These are phyloP conservation scores for Colletotrichum noveboracense DNA, from an alignment of 2,329 filamentous ascomycete genomes.

Conservation along the genomic window DNA sequence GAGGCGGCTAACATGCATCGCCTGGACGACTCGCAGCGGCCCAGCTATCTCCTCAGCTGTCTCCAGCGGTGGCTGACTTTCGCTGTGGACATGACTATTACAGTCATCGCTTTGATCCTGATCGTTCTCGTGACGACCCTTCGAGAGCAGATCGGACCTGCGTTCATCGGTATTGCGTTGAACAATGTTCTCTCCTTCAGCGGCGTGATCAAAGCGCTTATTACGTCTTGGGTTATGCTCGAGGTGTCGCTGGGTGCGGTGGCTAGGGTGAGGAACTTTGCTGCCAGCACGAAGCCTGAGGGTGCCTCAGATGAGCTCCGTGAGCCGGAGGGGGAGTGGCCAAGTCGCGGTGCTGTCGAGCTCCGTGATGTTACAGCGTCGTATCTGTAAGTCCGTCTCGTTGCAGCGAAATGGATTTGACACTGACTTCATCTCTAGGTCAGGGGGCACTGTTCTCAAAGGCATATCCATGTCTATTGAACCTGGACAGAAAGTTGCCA, in stretches of 20 bases:
- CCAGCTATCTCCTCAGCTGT: conserved; percentile 54
- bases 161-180: conserved; percentile 12
- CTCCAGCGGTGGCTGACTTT: conserved; percentile 58
- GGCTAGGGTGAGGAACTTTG: conserved; percentile 13
- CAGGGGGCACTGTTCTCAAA: conserved; percentile 1
- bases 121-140: conserved; percentile 44
- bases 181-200: conserved; percentile 9
- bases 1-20: conserved; percentile 43
- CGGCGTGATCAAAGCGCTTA: not conserved
- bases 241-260: conserved; percentile 17
- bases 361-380: not conserved
- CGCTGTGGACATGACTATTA: conserved; percentile 51
- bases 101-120: conserved; percentile 46
- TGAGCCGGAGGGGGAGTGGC: conserved; percentile 4
- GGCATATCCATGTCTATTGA: conserved; percentile 20
- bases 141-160: conserved; percentile 8
- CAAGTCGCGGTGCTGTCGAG: not conserved
- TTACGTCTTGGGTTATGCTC: conserved; percentile 20
- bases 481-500: conserved; percentile 25
- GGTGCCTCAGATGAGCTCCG: not conserved
- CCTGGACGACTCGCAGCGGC: conserved; percentile 53
- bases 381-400: not conserved
- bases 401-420: accelerated
- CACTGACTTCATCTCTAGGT: not conserved
- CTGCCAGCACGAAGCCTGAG: not conserved